Base-by-base conservation (phyloP, 208 protist species). In the Trypanosoma platydactyli region DNA sequence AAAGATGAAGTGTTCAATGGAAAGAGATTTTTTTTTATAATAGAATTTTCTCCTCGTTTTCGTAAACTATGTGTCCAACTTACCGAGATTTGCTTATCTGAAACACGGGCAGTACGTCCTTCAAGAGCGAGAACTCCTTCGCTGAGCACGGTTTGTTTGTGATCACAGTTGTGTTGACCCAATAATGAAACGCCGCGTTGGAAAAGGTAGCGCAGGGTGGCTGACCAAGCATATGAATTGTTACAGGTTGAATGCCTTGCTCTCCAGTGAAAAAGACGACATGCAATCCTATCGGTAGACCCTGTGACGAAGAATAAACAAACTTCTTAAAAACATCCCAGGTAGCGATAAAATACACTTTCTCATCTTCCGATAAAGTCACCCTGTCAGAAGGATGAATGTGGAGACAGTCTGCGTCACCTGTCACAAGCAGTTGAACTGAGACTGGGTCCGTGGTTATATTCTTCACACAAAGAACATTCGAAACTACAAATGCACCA, bases 401-500 rank as follows among this genome's bases (percentile, higher is more conserved):
- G 22, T 54, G 20, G 42, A 77, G 29, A 49, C 20, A 53, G 16
- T 68, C 52, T 20, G 64, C 62, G 20, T 76, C 61, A 24, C 73
- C 76, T 9, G 49, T 44, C 11, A 49, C 45, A 12, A 76, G 73
- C n/a, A 89, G 27, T 73, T 86, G 72, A 27, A 89, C 64, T 15
- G 40, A 64, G 13, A 86, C 67, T 1, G 35, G 5, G 25, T 76
- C 68, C 57, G 75, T 76, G 5, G 75, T 76, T 18, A 22, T 59
- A 57, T 72, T 89, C 64, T 84, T 79, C 41, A 89, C 64, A 48
- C 68, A 83, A 42, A 92, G 27, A 27, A 89, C 76, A 52, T 92
- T 92, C 5, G 79, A 83, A 25, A 92, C 76, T 24, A 89, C 61
- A 64, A 80, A 92, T n/a, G 63, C 64, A 16, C 81, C 81, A 22